Base-by-base conservation (phyloP, 176 grass and related monocot genomes). In the Phyllostachys edulis region DNA sequence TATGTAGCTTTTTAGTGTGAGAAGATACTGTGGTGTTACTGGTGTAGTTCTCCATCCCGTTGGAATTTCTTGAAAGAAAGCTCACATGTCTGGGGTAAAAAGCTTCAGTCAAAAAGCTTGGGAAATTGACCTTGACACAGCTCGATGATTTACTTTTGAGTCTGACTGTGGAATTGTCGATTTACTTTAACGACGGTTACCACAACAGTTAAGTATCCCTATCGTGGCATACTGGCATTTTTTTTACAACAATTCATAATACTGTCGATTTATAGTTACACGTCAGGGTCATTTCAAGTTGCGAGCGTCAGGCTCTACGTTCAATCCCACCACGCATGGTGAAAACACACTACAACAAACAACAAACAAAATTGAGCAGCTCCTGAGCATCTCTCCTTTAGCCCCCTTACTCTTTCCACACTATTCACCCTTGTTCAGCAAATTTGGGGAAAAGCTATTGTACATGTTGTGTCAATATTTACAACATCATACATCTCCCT, bases 1-100 rank as follows among this genome's bases (percentile, higher is more conserved):
- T 47, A 77, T 81, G 77, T 82, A 66, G 78, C 79, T 65, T 82
- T 88, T 77, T 82, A 59, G 73, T 56, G 56, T 72, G 65, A 20
- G 37, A 21, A 62, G 1, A 32, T 82, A 63, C 70, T 84, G 59
- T 49, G 18, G 20, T 34, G 32, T 34, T 34, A 34, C 32, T 34
- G 32, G 32, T 67, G 14, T 68, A 79, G 41, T 20, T 5, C 74
- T 55, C 5, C 50, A 65, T 8, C 50, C 50, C 27, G 4, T 55
- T 14, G 71, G 14, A 68, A 67, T 57, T 74, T 24, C 17, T 51
- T 50, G 23, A 18, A 60, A 73, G 40, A 49, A 85, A 46, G 11
- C 52, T 76, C 73, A 59, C 79, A 61, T 78, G 84, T 57, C 42
- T 0, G 18, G 24, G 1, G 37, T 71, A 40, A 80, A 85, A 89